phyloP scores from a whole-genome alignment of 345 rosid genomes.

The Aethionema arabicum region DNA sequence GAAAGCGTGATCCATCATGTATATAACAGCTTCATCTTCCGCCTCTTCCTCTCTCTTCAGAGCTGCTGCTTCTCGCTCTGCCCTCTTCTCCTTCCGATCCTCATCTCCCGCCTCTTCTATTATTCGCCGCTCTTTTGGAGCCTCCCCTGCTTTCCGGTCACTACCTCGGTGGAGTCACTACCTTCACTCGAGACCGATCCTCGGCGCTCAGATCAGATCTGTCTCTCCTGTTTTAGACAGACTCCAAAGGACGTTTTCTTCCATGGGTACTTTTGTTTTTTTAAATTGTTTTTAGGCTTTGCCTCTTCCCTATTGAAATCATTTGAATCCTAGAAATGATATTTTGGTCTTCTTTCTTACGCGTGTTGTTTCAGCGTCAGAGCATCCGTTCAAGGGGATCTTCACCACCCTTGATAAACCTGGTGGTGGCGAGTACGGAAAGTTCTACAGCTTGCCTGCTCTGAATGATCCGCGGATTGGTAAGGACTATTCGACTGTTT shows the following conservation, averaged over 20 bases:
- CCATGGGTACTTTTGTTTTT: conserved; percentile 61
- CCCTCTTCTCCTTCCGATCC: conserved; percentile 32
- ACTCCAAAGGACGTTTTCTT: conserved; percentile 62
- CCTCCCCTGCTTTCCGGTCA: conserved; percentile 49
- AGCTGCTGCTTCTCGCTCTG: conserved; percentile 49
- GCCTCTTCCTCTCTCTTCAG: conserved; percentile 50
- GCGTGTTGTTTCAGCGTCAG: conserved; percentile 55
- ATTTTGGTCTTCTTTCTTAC: not conserved
- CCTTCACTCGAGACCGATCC: conserved; percentile 53
- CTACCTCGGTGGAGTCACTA: conserved; percentile 78
- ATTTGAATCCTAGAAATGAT: not conserved
- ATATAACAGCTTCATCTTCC: conserved; percentile 45
- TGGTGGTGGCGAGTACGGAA: conserved; percentile 93
- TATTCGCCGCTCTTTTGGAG: conserved; percentile 47
- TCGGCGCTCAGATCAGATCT: conserved; percentile 55
- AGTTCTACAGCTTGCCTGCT: conserved; percentile 88
- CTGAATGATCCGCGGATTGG: conserved; percentile 96
- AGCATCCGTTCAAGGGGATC: conserved; percentile 68
- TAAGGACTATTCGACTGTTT: conserved; percentile 33
- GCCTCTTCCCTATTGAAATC: too few relatives aligned
- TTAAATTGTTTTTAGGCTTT: too few relatives aligned
- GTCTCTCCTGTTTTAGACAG: conserved; percentile 61
- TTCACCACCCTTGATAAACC: conserved; percentile 87
- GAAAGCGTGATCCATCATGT: conserved; percentile 45
- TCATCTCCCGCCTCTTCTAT: conserved; percentile 7